Evolutionary conservation across 495 filamentous ascomycete species (phyloP).

Genomic region (Cladorrhinum samala): DNA sequence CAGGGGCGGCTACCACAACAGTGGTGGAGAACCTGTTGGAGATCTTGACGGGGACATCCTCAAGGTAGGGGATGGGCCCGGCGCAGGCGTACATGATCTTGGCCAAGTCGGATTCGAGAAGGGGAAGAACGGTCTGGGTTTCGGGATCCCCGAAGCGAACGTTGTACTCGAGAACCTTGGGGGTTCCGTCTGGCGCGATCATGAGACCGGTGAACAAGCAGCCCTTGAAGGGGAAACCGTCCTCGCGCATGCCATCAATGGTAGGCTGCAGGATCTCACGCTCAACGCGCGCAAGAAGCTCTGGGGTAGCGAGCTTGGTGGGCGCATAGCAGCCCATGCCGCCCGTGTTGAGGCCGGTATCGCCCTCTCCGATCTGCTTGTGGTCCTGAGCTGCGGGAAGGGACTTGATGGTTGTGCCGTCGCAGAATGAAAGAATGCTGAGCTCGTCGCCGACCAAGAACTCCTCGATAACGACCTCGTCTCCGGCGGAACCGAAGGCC

Average conservation of each 20-base stretch:
- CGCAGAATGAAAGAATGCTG: slow-evolving; percentile 83
- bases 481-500: slow-evolving; percentile 80
- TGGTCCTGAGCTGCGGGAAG: slow-evolving; percentile 95
- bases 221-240: slow-evolving; percentile 74
- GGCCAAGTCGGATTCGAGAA: slow-evolving; percentile 84
- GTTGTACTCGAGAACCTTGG: slow-evolving; percentile 93
- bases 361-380: slow-evolving; percentile 88
- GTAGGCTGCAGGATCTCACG: slow-evolving; percentile 81
- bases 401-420: slow-evolving; percentile 77
- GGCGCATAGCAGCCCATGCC: slow-evolving; percentile 98
- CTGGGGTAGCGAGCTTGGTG: slow-evolving; percentile 71
- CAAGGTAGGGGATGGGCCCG: slow-evolving; percentile 62
- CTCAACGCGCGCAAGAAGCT: slow-evolving; percentile 70
- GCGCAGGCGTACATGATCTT: slow-evolving; percentile 87
- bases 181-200: slow-evolving; percentile 74
- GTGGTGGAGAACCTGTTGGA: slow-evolving; percentile 70
- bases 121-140: slow-evolving; percentile 83
- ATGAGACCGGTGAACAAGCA: slow-evolving; percentile 93
- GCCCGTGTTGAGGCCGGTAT: slow-evolving; percentile 89
- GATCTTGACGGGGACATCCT: slow-evolving; percentile 61
- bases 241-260: slow-evolving; percentile 78
- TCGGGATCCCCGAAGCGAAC: slow-evolving; percentile 95
- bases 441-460: slow-evolving; percentile 88
- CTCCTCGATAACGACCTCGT: slow-evolving; percentile 96
- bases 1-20: slow-evolving; percentile 86